phyloP scores from a whole-genome alignment of 2,329 filamentous ascomycete species.

The Penicillium sp. region DNA sequence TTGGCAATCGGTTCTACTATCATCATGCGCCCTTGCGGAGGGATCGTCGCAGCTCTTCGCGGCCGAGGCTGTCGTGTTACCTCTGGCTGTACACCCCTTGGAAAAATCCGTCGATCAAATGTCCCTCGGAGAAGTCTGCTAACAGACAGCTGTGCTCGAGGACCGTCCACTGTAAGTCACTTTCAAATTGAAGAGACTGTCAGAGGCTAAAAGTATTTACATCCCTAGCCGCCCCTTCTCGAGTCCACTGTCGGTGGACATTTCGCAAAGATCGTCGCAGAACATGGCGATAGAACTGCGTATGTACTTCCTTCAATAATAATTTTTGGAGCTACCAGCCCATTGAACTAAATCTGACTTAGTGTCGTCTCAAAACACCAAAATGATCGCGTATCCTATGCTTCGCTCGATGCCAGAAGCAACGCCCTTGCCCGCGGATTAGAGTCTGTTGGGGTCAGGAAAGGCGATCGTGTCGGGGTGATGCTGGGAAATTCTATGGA shows the following conservation, averaged over 20 bases:
- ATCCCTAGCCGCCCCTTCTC: slow-evolving; percentile 48
- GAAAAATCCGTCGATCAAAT: neutral
- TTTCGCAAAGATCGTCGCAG: slow-evolving; percentile 48
- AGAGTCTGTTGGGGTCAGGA: slow-evolving; percentile 69
- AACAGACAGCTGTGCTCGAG: slow-evolving; percentile 31
- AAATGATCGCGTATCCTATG: slow-evolving; percentile 69
- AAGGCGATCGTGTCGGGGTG: slow-evolving; percentile 83
- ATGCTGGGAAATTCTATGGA: slow-evolving; percentile 84
- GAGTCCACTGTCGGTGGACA: slow-evolving; percentile 53
- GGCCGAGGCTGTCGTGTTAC: neutral
- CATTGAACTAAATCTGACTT: neutral
- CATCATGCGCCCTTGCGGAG: slow-evolving; percentile 21
- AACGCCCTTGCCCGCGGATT: slow-evolving; percentile 76
- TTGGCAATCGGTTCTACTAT: slow-evolving; percentile 4
- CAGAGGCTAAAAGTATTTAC: neutral
- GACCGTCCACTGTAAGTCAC: slow-evolving; percentile 27
- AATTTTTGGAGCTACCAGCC: slow-evolving; percentile 5
- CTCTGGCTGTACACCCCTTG: neutral
- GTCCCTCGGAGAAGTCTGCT: slow-evolving; percentile 22
- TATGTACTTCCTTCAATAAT: slow-evolving; percentile 39
- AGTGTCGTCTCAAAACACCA: slow-evolving; percentile 66
- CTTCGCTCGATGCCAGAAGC: slow-evolving; percentile 72
- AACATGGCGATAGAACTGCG: slow-evolving; percentile 55
- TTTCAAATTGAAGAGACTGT: neutral
- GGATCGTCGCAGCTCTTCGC: slow-evolving; percentile 12